These are phyloP conservation scores for Sphagnum fallax DNA, from an alignment of 228 moss, liverwort and hornwort genomes.

Conservation along the genomic window DNA sequence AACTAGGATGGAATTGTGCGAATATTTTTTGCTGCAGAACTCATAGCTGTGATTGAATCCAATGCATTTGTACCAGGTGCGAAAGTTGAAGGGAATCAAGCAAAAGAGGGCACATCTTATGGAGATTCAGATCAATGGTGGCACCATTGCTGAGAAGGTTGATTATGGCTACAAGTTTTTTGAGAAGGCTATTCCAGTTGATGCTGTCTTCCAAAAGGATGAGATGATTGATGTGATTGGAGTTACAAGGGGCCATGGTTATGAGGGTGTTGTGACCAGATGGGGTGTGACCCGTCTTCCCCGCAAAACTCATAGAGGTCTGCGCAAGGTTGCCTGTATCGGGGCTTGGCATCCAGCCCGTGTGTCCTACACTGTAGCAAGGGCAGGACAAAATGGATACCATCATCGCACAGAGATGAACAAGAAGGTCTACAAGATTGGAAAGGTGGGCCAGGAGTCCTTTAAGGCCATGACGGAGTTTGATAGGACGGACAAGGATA, in stretches of 20 bases:
- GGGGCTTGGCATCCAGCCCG: slow-evolving; percentile 88
- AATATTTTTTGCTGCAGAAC: not conserved
- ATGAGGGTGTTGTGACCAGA: slow-evolving; percentile 67
- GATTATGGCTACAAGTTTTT: slow-evolving; percentile 55
- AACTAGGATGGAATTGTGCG: not conserved
- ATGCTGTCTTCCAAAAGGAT: slow-evolving; percentile 63
- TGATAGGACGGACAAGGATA: slow-evolving; percentile 60
- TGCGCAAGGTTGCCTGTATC: slow-evolving; percentile 79
- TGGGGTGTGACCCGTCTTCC: slow-evolving; percentile 81
- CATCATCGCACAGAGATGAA: slow-evolving; percentile 69
- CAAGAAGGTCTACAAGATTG: slow-evolving; percentile 66
- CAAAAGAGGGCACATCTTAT: slow-evolving; percentile 65
- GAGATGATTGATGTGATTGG: slow-evolving; percentile 78
- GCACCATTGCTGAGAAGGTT: slow-evolving; percentile 47
- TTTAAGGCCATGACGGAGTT: slow-evolving; percentile 60
- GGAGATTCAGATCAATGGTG: slow-evolving; percentile 63
- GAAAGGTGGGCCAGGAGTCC: slow-evolving; percentile 31
- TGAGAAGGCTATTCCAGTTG: slow-evolving; percentile 53
- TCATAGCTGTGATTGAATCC: too few relatives aligned
- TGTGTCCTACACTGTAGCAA: slow-evolving; percentile 69
- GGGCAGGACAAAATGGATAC: slow-evolving; percentile 78
- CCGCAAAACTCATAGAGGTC: slow-evolving; percentile 77
- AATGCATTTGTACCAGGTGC: slow-evolving; percentile 11
- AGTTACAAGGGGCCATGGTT: slow-evolving; percentile 65
- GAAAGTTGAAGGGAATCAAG: slow-evolving; percentile 56